These are phyloP conservation scores for Chloranthus sessilifolius DNA, from an alignment of 164 flowering plant species.

Conservation along the genomic window DNA sequence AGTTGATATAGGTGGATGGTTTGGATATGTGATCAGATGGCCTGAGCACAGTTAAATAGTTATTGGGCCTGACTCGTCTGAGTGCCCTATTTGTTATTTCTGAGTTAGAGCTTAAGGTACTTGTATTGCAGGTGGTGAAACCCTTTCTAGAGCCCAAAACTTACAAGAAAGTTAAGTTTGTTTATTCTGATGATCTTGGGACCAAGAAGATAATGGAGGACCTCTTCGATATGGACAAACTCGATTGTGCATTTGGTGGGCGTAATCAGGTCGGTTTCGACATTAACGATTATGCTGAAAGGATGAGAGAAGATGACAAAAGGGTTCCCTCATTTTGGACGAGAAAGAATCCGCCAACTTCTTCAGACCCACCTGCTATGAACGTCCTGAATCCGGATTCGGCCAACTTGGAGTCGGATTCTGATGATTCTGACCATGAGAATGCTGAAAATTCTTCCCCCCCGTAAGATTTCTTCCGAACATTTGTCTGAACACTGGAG, in stretches of 20 bases:
- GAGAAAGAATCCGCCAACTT: constrained; percentile 14
- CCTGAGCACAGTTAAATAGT: no score
- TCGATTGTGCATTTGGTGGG: constrained; percentile 86
- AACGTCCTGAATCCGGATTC: constrained; percentile 17
- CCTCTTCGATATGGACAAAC: constrained; percentile 64
- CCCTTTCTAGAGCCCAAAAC: constrained; percentile 91
- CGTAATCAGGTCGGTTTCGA: constrained; percentile 46
- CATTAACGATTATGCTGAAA: constrained; percentile 59
- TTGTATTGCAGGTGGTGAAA: constrained; percentile 60
- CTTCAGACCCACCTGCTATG: constrained; percentile 12
- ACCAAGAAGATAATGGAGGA: constrained; percentile 69
- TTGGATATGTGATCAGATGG: no score
- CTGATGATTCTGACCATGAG: constrained; percentile 34
- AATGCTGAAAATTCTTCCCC: constrained; percentile 18
- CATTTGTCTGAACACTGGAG: constrained; percentile 1
- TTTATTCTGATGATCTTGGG: constrained; percentile 56
- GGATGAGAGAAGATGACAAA: constrained; percentile 84
- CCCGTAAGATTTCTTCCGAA: neutral
- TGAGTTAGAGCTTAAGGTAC: neutral
- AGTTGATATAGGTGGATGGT: no score
- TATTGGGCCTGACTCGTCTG: no score
- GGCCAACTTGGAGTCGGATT: constrained; percentile 27
- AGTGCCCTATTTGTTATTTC: no score
- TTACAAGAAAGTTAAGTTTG: constrained; percentile 75
- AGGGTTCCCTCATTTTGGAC: constrained; percentile 49